A percentile compares a stretch with the other conserved stretches of the same genome.
Evolutionary conservation across 129 eudicot species (phyloP).

Genomic region (Silybum marianum): DNA sequence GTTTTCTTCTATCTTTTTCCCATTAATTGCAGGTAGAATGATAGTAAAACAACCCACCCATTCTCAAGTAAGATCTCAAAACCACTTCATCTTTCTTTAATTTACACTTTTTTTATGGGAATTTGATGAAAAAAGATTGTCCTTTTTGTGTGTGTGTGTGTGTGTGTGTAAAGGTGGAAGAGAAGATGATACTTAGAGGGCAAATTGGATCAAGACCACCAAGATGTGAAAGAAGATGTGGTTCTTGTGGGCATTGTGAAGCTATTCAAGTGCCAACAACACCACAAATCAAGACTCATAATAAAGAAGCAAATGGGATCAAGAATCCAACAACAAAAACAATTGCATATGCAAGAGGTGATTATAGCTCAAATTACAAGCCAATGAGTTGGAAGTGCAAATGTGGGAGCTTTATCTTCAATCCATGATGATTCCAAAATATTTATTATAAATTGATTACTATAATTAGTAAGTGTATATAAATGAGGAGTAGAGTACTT

Average conservation of each 20-base stretch:
- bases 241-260: conserved; percentile 76
- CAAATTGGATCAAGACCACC: conserved; percentile 95
- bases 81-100: not conserved
- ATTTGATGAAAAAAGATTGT: not conserved
- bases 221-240: conserved; percentile 75
- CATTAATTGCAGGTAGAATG: conserved; percentile 45
- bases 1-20: not conserved
- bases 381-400: conserved; percentile 95
- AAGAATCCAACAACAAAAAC: conserved; percentile 35
- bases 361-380: conserved; percentile 69
- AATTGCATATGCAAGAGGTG: conserved; percentile 55
- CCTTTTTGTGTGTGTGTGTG: not conserved
- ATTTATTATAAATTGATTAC: conserved; percentile 5
- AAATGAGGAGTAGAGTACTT: conserved; percentile 17
- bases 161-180: conserved; percentile 24
- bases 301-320: conserved; percentile 13
- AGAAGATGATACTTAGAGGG: conserved; percentile 44
- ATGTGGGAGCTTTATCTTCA: conserved; percentile 80
- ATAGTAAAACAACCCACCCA: conserved; percentile 29
- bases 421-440: conserved; percentile 52
- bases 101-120: not conserved
- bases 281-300: conserved; percentile 43
- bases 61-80: conserved; percentile 34
- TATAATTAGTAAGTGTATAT: conserved; percentile 34
- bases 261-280: conserved; percentile 92